A percentile compares a stretch with the other conserved stretches of the same genome.
Evolutionary conservation across 306 rosid genomes (phyloP).

Genomic region (Inga oerstediana): DNA sequence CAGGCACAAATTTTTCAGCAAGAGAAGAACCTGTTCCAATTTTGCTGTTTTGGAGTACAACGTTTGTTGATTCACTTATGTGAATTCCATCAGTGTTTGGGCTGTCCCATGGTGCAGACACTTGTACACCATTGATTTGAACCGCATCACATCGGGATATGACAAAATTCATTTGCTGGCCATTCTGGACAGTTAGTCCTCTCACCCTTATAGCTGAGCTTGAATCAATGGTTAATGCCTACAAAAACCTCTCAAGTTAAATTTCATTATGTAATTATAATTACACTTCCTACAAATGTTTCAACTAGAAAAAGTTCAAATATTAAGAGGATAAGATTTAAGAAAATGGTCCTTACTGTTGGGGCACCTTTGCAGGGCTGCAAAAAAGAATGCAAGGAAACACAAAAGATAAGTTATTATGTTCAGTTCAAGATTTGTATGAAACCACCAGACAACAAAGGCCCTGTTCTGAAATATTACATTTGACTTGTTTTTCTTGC

Average conservation of each 20-base stretch:
- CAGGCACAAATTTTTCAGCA: constrained; percentile 1
- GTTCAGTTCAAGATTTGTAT: constrained; percentile 17
- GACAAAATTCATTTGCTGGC: constrained; percentile 91
- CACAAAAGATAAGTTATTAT: constrained; percentile 6
- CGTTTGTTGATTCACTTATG: constrained; percentile 85
- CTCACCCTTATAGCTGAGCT: constrained; percentile 71
- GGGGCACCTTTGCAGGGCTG: constrained; percentile 99
- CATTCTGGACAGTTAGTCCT: constrained; percentile 83
- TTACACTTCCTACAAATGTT: constrained; percentile 27
- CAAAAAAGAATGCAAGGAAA: constrained; percentile 23
- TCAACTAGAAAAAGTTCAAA: background rate
- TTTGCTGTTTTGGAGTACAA: constrained; percentile 73
- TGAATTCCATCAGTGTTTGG: constrained; percentile 98
- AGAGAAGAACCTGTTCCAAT: constrained; percentile 88
- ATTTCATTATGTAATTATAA: constrained; percentile 20
- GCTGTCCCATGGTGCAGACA: constrained; percentile 86
- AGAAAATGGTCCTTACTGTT: constrained; percentile 67
- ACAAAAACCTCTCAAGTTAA: constrained; percentile 42
- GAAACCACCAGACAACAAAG: constrained; percentile 13
- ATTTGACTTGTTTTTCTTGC: constrained; percentile 89
- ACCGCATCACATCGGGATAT: constrained; percentile 73
- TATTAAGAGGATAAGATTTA: constrained; percentile 7
- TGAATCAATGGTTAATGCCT: constrained; percentile 89
- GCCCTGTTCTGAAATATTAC: constrained; percentile 43
- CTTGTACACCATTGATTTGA: constrained; percentile 61